Percentiles rank a stretch among this genome's conserved stretches.
Conservation (phyloP, 345 rosid species). For the Melaleuca alternifolia region DNA sequence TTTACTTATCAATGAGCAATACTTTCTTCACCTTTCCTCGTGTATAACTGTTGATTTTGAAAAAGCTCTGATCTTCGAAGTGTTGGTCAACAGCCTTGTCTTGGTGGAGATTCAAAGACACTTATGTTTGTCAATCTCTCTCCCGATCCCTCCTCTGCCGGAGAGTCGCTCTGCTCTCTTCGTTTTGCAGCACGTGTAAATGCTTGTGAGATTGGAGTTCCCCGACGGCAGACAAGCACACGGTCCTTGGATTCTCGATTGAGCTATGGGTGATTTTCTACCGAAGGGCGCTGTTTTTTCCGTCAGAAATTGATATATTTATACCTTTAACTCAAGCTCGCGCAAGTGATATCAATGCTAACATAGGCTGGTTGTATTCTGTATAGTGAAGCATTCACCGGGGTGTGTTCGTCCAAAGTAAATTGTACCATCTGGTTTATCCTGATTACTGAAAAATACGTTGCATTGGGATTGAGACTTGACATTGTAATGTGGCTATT, state of each 20-base stretch:
- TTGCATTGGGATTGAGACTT: not conserved
- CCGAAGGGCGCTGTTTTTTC: not conserved
- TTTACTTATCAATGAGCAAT: not conserved
- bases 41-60: not conserved
- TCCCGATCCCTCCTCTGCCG: constrained; percentile 67
- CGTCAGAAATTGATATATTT: not conserved
- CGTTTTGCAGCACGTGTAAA: constrained; percentile 96
- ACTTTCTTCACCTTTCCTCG: not conserved
- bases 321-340: not conserved
- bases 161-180: constrained; percentile 91
- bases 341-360: constrained; percentile 22
- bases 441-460: not conserved
- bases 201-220: constrained; percentile 97
- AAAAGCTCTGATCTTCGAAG: not conserved
- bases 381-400: constrained; percentile 1
- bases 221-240: constrained; percentile 58
- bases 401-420: not conserved
- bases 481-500: not conserved
- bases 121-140: constrained; percentile 91
- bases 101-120: constrained; percentile 93
- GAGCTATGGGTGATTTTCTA: constrained; percentile 47
- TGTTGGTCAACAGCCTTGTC: constrained; percentile 61
- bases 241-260: constrained; percentile 51
- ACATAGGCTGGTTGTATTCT: constrained; percentile 26
- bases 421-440: not conserved